Evolutionary conservation across 2,329 filamentous ascomycete species (phyloP).

Genomic region (Zymoseptoria tritici): DNA sequence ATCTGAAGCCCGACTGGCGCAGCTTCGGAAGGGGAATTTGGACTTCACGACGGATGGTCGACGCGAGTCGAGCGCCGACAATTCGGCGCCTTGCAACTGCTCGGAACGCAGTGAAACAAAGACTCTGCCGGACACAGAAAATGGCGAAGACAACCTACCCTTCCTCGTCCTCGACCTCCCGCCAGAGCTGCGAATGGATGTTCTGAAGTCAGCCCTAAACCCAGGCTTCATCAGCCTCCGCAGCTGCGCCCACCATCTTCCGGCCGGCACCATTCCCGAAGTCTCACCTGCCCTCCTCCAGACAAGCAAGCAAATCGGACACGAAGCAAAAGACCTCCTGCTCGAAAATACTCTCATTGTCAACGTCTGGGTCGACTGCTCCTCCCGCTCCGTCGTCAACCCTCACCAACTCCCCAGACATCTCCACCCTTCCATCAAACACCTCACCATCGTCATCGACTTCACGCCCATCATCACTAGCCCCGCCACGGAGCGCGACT

Average conservation of each 20-base stretch:
- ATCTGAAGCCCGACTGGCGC: neutral
- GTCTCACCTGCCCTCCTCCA: neutral
- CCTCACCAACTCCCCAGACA: neutral
- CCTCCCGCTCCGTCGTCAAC: neutral
- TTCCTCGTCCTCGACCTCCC: neutral
- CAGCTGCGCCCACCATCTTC: neutral
- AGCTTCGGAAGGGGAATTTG: neutral
- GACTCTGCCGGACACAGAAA: neutral
- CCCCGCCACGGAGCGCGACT: neutral
- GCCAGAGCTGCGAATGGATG: neutral
- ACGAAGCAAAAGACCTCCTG: neutral
- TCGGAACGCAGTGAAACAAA: neutral
- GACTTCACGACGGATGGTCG: neutral
- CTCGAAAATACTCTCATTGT: neutral
- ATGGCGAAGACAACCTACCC: neutral
- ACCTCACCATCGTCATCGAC: neutral
- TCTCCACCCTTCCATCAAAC: neutral
- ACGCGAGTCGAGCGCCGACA: neutral
- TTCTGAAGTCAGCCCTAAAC: neutral
- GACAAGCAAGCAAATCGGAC: neutral
- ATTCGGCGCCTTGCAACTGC: neutral
- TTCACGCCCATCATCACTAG: neutral
- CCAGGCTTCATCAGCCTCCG: neutral
- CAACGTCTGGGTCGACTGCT: neutral
- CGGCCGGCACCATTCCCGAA: neutral